Evolutionary conservation across 1,284 basidiomycete species (phyloP).

Genomic region (Singerocomus inundabilis): DNA sequence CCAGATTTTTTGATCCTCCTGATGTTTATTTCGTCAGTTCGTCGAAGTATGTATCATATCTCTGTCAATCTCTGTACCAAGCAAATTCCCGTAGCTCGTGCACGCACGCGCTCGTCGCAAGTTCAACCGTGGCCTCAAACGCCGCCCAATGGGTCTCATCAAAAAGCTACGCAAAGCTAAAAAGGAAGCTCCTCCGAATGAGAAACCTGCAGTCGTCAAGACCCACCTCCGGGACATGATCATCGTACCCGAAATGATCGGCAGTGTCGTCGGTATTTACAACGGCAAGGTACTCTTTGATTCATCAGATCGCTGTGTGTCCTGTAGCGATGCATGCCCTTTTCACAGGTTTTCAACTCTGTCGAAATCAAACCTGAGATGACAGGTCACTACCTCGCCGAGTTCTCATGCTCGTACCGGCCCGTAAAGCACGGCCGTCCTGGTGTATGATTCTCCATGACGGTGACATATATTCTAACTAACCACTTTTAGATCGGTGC

Average conservation of each 20-base stretch:
- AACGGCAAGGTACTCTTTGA: constrained; percentile 78
- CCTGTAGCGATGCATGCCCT: constrained; percentile 3
- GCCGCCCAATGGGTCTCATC: constrained; percentile 97
- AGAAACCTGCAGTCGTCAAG: constrained; percentile 98
- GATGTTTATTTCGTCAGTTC: constrained; percentile 46
- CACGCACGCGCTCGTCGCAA: constrained; percentile 98
- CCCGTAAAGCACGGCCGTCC: constrained; percentile 99
- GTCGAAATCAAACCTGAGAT: constrained; percentile 99
- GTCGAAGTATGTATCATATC: constrained; percentile 57
- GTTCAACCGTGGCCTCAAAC: constrained; percentile 99
- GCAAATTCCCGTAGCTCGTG: constrained; percentile 67
- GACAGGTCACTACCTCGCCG: constrained; percentile 98
- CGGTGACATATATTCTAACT: constrained; percentile 1
- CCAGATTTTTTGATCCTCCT: not conserved
- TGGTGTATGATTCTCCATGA: constrained; percentile 56
- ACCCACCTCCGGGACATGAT: constrained; percentile 99
- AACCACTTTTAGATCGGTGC: constrained; percentile 75
- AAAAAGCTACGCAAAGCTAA: constrained; percentile 99
- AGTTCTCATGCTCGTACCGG: constrained; percentile 94
- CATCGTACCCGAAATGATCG: constrained; percentile 99
- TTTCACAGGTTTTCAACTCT: constrained; percentile 83
- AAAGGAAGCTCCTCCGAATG: constrained; percentile 97
- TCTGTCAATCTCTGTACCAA: constrained; percentile 5
- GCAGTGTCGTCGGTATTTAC: constrained; percentile 95
- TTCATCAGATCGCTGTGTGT: not conserved